phyloP scores from a whole-genome alignment of 2,329 filamentous ascomycete species.

The Diatrype stigma region DNA sequence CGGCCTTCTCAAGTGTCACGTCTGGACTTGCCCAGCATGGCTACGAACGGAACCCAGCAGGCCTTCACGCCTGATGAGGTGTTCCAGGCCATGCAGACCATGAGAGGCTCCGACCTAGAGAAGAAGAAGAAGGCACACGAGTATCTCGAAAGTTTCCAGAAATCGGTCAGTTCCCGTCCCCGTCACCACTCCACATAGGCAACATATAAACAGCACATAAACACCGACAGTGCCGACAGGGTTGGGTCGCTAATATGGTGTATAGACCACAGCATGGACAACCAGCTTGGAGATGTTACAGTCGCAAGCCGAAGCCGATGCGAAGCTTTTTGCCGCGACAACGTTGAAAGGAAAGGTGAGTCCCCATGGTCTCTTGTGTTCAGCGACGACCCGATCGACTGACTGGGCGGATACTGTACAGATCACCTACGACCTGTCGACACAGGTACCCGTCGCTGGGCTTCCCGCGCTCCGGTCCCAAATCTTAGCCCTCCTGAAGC shows the following conservation, averaged over 20 bases:
- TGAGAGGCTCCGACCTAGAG: constrained; percentile 78
- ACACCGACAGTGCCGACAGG: constrained; percentile 1
- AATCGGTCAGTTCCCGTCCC: constrained; percentile 66
- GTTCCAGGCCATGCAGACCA: constrained; percentile 81
- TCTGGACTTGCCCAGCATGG: constrained; percentile 50
- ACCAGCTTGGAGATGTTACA: constrained; percentile 83
- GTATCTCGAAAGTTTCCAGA: constrained; percentile 92
- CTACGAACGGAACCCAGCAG: constrained; percentile 60
- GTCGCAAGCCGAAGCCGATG: constrained; percentile 74
- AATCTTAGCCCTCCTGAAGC: constrained; percentile 74
- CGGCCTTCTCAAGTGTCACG: constrained; percentile 3
- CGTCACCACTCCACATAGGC: constrained; percentile 17
- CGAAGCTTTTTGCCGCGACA: constrained; percentile 91
- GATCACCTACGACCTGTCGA: constrained; percentile 90
- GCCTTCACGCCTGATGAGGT: constrained; percentile 73
- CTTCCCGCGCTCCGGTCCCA: constrained; percentile 77
- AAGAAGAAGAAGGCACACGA: constrained; percentile 88
- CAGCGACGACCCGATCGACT: constrained; percentile 9
- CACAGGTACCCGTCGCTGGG: constrained; percentile 76
- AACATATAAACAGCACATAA: constrained; percentile 23
- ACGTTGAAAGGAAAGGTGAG: constrained; percentile 96
- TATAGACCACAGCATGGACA: constrained; percentile 83
- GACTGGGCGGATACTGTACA: constrained; percentile 34
- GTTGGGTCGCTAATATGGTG: constrained; percentile 14
- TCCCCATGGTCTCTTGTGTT: constrained; percentile 3